Conservation (phyloP, 192 early-diverging fungal species). For the Rhizoclosmatium globosum region DNA sequence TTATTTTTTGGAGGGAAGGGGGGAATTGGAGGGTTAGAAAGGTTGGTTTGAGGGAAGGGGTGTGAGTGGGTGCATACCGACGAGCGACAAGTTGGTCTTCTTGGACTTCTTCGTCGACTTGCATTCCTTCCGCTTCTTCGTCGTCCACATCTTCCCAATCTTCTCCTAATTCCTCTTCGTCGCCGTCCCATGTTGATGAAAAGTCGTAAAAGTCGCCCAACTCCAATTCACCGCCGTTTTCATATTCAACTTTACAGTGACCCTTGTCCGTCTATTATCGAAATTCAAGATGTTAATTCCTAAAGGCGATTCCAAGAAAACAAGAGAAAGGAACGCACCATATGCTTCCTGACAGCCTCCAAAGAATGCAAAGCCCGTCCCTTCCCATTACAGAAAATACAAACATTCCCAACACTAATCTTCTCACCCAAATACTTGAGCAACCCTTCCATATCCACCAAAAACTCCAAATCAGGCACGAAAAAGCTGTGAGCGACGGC, state of each 20-base stretch:
- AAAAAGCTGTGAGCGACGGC: conserved; percentile 89
- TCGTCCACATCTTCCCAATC: conserved; percentile 48
- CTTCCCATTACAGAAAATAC: conserved; percentile 94
- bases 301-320: not conserved
- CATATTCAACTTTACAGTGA: conserved; percentile 97
- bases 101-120: not conserved
- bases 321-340: conserved; percentile 57
- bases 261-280: conserved; percentile 79
- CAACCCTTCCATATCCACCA: conserved; percentile 88
- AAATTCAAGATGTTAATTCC: not conserved
- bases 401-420: conserved; percentile 93
- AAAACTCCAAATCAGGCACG: conserved; percentile 95
- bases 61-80: not conserved
- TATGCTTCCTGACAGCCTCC: conserved; percentile 95
- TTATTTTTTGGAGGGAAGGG: conserved; percentile 5
- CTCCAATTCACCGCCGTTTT: conserved; percentile 91
- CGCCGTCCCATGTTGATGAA: conserved; percentile 82
- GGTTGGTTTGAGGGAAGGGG: not conserved
- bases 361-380: conserved; percentile 80
- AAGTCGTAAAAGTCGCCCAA: conserved; percentile 97
- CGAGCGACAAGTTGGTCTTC: conserved; percentile 16
- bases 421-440: conserved; percentile 94
- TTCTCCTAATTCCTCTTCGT: conserved; percentile 49
- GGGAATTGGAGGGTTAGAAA: too few relatives aligned
- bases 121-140: conserved; percentile 14